Percentiles rank a stretch among this genome's conserved stretches.
phyloP scores from a whole-genome alignment of 768 basidiomycete species.

The Lactarius trivialis region DNA sequence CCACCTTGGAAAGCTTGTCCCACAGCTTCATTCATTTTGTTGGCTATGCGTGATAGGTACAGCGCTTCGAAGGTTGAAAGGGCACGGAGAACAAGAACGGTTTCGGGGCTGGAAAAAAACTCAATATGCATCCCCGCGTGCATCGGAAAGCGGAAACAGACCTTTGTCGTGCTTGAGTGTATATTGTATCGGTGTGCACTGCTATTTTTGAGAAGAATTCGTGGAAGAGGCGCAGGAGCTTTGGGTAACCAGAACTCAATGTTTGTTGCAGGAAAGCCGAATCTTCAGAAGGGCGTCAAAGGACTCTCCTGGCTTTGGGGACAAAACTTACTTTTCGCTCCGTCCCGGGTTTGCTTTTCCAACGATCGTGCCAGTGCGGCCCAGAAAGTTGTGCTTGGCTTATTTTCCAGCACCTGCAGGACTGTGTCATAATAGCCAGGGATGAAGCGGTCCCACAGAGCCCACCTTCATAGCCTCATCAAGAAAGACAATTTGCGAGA shows the following conservation, averaged over 20 bases:
- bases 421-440: neutral
- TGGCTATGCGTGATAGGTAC: slow-evolving; percentile 82
- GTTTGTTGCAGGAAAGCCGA: slow-evolving; percentile 91
- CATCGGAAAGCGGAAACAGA: slow-evolving; percentile 26
- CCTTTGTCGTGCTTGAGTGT: slow-evolving; percentile 82
- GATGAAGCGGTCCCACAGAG: neutral
- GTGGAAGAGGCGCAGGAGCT: slow-evolving; percentile 85
- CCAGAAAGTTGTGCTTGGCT: slow-evolving; percentile 92
- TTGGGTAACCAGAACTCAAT: slow-evolving; percentile 79
- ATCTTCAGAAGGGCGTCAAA: slow-evolving; percentile 37
- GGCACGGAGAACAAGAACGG: slow-evolving; percentile 78
- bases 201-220: slow-evolving; percentile 95
- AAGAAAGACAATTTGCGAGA: slow-evolving; percentile 71
- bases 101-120: slow-evolving; percentile 70
- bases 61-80: slow-evolving; percentile 77
- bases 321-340: slow-evolving; percentile 57
- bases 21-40: slow-evolving; percentile 77
- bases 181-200: slow-evolving; percentile 91
- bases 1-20: slow-evolving; percentile 72
- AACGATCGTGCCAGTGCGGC: slow-evolving; percentile 68
- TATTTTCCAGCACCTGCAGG: slow-evolving; percentile 73
- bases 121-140: neutral
- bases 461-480: slow-evolving; percentile 90
- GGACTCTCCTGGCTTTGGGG: neutral
- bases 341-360: slow-evolving; percentile 77